These are phyloP conservation scores for Domatiomyces catenatus DNA, from an alignment of 2,329 filamentous ascomycete species.

Conservation along the genomic window DNA sequence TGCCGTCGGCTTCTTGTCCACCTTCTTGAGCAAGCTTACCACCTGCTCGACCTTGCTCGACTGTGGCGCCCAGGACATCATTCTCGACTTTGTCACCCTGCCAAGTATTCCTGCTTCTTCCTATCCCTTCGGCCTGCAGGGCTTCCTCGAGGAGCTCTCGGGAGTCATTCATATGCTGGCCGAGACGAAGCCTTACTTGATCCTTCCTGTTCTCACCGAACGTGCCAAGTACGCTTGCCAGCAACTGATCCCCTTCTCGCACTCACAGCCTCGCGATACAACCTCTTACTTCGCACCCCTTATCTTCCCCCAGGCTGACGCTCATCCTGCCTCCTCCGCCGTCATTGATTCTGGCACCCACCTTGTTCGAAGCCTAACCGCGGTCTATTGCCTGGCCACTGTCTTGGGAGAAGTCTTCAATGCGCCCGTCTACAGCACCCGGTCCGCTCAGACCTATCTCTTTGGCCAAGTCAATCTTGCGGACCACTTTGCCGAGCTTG, in stretches of 20 bases:
- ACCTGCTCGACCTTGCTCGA: constrained; percentile 63
- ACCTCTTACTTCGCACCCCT: constrained; percentile 53
- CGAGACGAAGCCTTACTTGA: constrained; percentile 64
- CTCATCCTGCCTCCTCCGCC: constrained; percentile 19
- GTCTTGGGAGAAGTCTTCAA: constrained; percentile 62
- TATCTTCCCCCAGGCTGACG: constrained; percentile 23
- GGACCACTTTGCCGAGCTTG: constrained; percentile 63
- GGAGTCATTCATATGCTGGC: constrained; percentile 62
- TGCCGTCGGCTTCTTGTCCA: constrained; percentile 58
- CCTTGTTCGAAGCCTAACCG: constrained; percentile 62
- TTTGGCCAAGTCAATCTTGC: constrained; percentile 68
- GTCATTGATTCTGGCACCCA: constrained; percentile 50
- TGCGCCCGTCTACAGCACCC: constrained; percentile 44
- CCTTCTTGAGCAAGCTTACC: constrained; percentile 59
- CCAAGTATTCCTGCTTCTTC: constrained; percentile 50
- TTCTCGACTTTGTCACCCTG: constrained; percentile 70
- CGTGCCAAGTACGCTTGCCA: constrained; percentile 57
- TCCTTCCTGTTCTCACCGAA: constrained; percentile 64
- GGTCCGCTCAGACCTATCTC: constrained; percentile 45
- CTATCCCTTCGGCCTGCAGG: constrained; percentile 33
- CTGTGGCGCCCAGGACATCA: constrained; percentile 58
- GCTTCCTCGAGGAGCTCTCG: constrained; percentile 48
- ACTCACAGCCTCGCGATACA: constrained; percentile 33
- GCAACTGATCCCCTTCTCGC: constrained; percentile 48
- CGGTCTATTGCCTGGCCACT: constrained; percentile 59